Evolutionary conservation across 305 asterid genomes (phyloP).

Genomic region (Plantago lanceolata): DNA sequence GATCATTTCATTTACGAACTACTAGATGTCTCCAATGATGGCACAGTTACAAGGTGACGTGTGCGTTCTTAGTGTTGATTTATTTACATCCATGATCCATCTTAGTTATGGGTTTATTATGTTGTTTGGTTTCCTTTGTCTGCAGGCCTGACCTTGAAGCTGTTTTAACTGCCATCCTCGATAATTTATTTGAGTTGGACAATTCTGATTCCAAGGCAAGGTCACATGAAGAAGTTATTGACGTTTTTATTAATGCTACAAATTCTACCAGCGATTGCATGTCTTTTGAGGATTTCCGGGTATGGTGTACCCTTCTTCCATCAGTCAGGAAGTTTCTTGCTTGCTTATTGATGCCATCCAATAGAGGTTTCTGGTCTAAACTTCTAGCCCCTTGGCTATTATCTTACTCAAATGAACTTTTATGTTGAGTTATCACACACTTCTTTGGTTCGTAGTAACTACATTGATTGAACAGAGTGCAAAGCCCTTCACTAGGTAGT

Average conservation of each 20-base stretch:
- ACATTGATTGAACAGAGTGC: too few species aligned
- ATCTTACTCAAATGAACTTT: neutral
- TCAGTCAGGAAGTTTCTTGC: constrained; percentile 77
- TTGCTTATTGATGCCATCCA: constrained; percentile 56
- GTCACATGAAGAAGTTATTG: constrained; percentile 38
- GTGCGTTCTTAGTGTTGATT: constrained; percentile 9
- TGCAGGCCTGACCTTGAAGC: constrained; percentile 79
- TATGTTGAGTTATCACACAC: neutral
- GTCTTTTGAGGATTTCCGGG: constrained; percentile 70
- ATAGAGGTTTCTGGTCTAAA: constrained; percentile 49
- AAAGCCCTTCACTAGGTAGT: too few species aligned
- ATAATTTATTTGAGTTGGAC: constrained; percentile 43
- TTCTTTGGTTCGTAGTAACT: too few species aligned
- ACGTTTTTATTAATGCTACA: constrained; percentile 50
- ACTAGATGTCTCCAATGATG: constrained; percentile 66
- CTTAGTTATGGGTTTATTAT: neutral
- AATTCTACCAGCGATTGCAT: constrained; percentile 40
- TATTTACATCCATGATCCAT: constrained; percentile 12
- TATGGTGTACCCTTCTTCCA: constrained; percentile 78
- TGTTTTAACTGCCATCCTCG: constrained; percentile 58
- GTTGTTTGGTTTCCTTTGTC: constrained; percentile 19
- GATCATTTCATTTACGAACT: constrained; percentile 81
- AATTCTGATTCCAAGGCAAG: constrained; percentile 40
- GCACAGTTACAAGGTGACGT: constrained; percentile 61
- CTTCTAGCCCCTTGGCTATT: constrained; percentile 7